Base-by-base conservation (phyloP, 2,329 filamentous ascomycete genomes). In the Pseudogymnoascus sp. region DNA sequence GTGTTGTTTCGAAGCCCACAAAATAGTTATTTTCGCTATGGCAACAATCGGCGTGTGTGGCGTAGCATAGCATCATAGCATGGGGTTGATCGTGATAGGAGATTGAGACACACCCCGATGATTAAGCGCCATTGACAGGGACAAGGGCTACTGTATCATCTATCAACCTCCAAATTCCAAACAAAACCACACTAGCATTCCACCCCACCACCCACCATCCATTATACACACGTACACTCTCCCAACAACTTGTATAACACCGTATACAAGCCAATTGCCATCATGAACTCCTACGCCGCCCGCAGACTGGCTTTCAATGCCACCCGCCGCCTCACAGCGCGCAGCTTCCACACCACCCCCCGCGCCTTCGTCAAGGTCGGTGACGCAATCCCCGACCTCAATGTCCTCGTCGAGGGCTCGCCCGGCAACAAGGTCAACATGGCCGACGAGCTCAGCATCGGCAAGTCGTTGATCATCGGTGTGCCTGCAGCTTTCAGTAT, bases 341-440 rank as follows among this genome's bases (percentile, higher is more conserved):
- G 73, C 63, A 65, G 70, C 70, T 93, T 93, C 80, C 88, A 91
- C 78, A 79, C 81, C 67, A 85, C 87, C 37, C 76, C 83, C 57
- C 81, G 81, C 59, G 79, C 80, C 47, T 79, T 84, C 68, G 89
- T 97, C 74, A 83, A 89, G 71, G 86, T 86, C 65, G 93, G 93
- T 72, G 92, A 97, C 75, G 78, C 82, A 69, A 81, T 97, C 63
- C 95, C 93, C 51, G 78, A 86, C 76, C 78, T 93, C 64, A 86
- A 92, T 68, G 86, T 90, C 60, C 83, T 96, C 69, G 87, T 87
- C 68, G 90, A 97, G 78, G 83, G 84, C 77, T 92, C 89, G n/a
- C 93, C 93, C 0, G 91, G 90, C 66, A 96, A 92, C 83, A 95
- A 93, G 77, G 86, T 97, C 76, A 93, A 91, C 77, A 82, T 97